These are phyloP conservation scores for Tetrastigma voinierianum DNA, from an alignment of 164 flowering plant species.

Conservation along the genomic window DNA sequence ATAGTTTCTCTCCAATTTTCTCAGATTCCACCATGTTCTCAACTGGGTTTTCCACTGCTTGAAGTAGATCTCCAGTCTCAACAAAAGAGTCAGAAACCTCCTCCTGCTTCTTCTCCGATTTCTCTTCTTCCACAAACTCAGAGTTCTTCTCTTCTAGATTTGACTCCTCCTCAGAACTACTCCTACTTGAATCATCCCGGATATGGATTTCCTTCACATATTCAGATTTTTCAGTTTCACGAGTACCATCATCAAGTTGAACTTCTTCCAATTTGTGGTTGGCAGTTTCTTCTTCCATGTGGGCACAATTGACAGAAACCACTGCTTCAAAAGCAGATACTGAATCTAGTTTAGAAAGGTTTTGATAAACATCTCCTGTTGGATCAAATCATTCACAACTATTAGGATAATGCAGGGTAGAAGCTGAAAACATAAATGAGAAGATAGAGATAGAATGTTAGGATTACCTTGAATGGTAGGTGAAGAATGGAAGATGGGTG, in stretches of 20 bases:
- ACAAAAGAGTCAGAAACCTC: not conserved
- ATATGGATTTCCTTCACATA: not conserved
- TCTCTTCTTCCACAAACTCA: not conserved
- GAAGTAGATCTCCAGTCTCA: conserved; percentile 1
- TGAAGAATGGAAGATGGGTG: conserved; percentile 9
- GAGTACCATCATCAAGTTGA: not conserved
- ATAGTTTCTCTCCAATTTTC: conserved; percentile 6
- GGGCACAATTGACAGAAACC: not conserved
- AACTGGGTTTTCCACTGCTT: not conserved
- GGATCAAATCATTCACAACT: not conserved
- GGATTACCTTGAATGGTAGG: conserved; percentile 10
- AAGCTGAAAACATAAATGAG: not conserved
- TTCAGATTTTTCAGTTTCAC: conserved; percentile 2
- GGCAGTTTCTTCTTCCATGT: conserved; percentile 14
- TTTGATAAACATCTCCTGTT: no score
- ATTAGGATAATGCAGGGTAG: not conserved
- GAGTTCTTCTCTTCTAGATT: conserved; percentile 1
- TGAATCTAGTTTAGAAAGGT: no score
- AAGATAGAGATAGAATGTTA: not conserved
- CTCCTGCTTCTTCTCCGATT: conserved; percentile 5
- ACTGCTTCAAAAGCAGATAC: not conserved
- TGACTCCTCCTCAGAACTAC: conserved; percentile 5
- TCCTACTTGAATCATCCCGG: not conserved
- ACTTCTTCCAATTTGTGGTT: conserved; percentile 5
- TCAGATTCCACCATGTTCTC: conserved; percentile 4